A percentile compares a stretch with the other conserved stretches of the same genome.
These are phyloP conservation scores for Fusarium nygamai DNA, from an alignment of 2,329 filamentous ascomycete genomes.

Conservation along the genomic window DNA sequence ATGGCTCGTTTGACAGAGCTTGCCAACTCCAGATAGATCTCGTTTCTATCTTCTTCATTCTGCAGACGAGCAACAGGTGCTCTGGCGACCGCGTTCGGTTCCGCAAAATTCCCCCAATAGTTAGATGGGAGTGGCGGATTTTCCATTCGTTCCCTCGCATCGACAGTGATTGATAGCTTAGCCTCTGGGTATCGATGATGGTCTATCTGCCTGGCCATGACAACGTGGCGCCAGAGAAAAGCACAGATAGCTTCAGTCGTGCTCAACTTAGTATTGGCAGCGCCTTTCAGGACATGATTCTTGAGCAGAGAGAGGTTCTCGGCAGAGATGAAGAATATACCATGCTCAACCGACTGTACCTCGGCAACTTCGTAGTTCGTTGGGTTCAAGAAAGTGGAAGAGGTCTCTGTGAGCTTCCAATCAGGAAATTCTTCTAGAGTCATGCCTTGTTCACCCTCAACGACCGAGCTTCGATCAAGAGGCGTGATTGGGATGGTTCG, in stretches of 20 bases:
- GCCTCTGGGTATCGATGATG: neutral
- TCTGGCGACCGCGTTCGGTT: slow-evolving; percentile 8
- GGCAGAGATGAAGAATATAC: neutral
- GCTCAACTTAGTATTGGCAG: neutral
- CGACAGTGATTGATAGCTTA: slow-evolving; percentile 1
- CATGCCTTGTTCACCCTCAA: neutral
- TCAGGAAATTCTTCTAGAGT: neutral
- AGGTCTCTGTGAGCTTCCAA: slow-evolving; percentile 10
- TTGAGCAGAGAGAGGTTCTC: neutral
- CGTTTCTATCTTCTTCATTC: neutral
- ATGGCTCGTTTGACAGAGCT: neutral
- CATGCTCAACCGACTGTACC: neutral
- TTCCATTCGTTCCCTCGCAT: neutral
- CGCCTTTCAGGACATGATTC: neutral
- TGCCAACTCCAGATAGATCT: neutral
- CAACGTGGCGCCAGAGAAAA: slow-evolving; percentile 11
- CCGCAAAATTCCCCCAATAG: slow-evolving; percentile 20
- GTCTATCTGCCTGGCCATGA: neutral
- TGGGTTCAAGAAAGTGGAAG: neutral
- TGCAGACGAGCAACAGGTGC: neutral
- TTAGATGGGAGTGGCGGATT: neutral
- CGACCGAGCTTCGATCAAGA: neutral
- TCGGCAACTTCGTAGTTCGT: neutral
- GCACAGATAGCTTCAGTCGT: neutral
- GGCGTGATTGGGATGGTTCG: neutral